phyloP scores from a whole-genome alignment of 192 early-diverging fungal genomes.

The Backusella luteola region DNA sequence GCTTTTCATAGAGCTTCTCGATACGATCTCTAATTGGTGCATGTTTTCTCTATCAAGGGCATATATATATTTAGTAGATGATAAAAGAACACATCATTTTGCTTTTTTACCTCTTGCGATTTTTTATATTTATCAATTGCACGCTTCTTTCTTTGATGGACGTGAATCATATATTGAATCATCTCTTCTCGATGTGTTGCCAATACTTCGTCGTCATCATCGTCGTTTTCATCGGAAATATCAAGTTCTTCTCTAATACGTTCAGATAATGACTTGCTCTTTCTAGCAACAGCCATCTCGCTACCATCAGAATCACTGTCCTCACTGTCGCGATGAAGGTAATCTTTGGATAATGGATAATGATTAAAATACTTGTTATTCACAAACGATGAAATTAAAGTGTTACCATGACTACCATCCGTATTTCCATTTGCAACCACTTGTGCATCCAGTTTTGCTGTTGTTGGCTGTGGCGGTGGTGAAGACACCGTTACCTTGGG shows the following conservation, averaged over 20 bases:
- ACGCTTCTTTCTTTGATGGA: conserved; percentile 34
- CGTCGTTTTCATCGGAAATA: conserved; percentile 21
- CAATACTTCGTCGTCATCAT: conserved; percentile 25
- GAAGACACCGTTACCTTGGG: neutral
- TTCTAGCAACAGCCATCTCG: neutral
- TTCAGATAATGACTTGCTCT: neutral
- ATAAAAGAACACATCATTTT: neutral
- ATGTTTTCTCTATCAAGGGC: conserved; percentile 19
- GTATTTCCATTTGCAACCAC: neutral
- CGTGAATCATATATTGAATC: conserved; percentile 42
- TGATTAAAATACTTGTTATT: neutral
- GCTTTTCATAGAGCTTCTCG: conserved; percentile 21
- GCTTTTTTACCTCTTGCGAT: conserved; percentile 21
- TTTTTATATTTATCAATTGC: conserved; percentile 41
- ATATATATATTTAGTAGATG: neutral
- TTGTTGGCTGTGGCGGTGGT: neutral
- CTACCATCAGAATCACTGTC: conserved; percentile 20
- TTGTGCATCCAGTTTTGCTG: neutral
- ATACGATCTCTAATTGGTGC: conserved; percentile 27
- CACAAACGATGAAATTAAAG: neutral
- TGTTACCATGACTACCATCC: neutral
- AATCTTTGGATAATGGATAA: neutral
- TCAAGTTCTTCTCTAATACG: neutral
- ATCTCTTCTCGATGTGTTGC: conserved; percentile 31
- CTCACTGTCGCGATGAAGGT: neutral